Percentiles rank a stretch among this genome's conserved stretches.
These are phyloP conservation scores for Neonectria coccinea DNA, from an alignment of 2,329 filamentous ascomycete species.

Conservation along the genomic window DNA sequence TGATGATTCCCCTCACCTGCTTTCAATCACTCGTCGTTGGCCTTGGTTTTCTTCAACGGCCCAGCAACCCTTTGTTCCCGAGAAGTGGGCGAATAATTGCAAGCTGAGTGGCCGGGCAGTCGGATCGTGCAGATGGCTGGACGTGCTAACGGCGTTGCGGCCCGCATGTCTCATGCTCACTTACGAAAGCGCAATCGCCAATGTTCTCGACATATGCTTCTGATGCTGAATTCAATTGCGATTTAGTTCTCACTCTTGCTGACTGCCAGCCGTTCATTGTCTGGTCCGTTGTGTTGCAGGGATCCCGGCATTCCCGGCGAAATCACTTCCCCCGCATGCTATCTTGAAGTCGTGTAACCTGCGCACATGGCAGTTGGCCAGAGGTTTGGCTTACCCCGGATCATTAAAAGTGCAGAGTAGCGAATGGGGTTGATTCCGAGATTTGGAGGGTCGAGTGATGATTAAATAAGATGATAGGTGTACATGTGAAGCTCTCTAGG, in stretches of 20 bases:
- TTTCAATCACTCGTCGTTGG: too few species aligned
- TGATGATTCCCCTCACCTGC: too few species aligned
- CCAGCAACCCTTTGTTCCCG: neutral
- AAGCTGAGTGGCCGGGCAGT: neutral
- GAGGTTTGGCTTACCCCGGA: too few species aligned
- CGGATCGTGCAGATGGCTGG: neutral
- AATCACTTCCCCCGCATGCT: neutral
- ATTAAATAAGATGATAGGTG: too few species aligned
- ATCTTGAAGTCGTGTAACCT: neutral
- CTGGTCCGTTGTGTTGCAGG: too few species aligned
- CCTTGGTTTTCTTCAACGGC: neutral
- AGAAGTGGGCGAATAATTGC: neutral
- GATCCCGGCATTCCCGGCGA: neutral
- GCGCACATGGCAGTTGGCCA: neutral
- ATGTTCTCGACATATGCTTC: neutral
- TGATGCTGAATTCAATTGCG: neutral
- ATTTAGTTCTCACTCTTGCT: too few species aligned
- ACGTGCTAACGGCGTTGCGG: conserved; percentile 4
- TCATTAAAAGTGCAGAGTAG: too few species aligned
- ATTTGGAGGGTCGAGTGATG: too few species aligned
- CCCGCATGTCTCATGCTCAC: neutral
- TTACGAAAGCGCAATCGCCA: too few species aligned
- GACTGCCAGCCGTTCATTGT: too few species aligned
- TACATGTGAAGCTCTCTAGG: too few species aligned
- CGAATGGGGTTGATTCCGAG: too few species aligned